Conservation (phyloP, 768 basidiomycete genomes). For the Lentinula lateritia region DNA sequence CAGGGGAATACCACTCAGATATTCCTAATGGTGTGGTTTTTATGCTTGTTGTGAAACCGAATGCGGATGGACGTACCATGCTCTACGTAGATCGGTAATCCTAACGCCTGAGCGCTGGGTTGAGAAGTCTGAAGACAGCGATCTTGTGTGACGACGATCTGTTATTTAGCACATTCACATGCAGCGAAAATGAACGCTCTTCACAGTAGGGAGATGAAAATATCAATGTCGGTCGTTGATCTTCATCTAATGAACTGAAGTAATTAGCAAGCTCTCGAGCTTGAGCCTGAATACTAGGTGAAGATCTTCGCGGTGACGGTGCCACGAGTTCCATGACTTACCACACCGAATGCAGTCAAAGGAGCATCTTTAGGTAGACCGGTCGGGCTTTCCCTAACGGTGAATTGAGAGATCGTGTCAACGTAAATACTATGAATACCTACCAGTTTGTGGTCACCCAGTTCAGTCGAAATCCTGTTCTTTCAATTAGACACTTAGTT, state of each 20-base stretch:
- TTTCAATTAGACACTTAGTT: neutral
- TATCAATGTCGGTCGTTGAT: constrained; percentile 22
- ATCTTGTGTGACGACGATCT: constrained; percentile 36
- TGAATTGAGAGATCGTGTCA: neutral
- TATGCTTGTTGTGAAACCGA: neutral
- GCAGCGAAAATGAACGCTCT: constrained; percentile 3
- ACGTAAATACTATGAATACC: constrained; percentile 5
- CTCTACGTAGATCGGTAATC: constrained; percentile 70
- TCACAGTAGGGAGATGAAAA: constrained; percentile 78
- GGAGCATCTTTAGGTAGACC: constrained; percentile 48
- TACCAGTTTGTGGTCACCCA: constrained; percentile 44
- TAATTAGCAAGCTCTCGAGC: constrained; percentile 45
- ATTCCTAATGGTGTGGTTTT: constrained; percentile 36
- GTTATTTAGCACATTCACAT: neutral
- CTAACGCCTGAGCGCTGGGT: constrained; percentile 56
- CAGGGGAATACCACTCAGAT: constrained; percentile 78
- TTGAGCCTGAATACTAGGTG: constrained; percentile 33
- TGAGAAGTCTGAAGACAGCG: constrained; percentile 81
- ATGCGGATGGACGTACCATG: constrained; percentile 46
- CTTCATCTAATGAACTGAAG: constrained; percentile 38
- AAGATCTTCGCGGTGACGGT: neutral
- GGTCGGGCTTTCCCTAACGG: constrained; percentile 29
- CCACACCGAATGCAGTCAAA: constrained; percentile 45
- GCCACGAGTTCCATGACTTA: constrained; percentile 11
- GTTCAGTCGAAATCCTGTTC: constrained; percentile 44